Percentiles rank a stretch among this genome's conserved stretches.
Conservation (phyloP, 2,329 filamentous ascomycete species). For the Clonostachys solani region DNA sequence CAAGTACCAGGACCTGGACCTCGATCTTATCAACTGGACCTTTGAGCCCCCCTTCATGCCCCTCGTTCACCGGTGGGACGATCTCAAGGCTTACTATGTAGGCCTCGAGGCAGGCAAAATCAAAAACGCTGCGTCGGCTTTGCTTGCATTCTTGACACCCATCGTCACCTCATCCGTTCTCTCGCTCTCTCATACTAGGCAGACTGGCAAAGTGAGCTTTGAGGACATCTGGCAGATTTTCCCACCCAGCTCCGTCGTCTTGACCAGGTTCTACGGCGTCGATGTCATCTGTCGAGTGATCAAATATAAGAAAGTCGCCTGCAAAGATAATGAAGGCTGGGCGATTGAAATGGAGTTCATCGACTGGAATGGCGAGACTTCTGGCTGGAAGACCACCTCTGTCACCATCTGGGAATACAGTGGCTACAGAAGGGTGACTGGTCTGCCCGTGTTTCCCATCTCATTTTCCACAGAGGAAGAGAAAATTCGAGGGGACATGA, state of each 20-base stretch:
- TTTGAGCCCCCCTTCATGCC: slow-evolving; percentile 23
- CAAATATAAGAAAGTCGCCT: slow-evolving; percentile 12
- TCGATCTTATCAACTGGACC: slow-evolving; percentile 22
- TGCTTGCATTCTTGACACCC: slow-evolving; percentile 23
- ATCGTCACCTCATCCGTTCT: slow-evolving; percentile 17
- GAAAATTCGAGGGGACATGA: slow-evolving; percentile 13
- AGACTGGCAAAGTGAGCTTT: slow-evolving; percentile 21
- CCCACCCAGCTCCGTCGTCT: slow-evolving; percentile 20
- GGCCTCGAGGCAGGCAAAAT: not conserved
- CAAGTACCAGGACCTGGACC: slow-evolving; percentile 25
- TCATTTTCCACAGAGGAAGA: slow-evolving; percentile 13
- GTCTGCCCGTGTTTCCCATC: slow-evolving; percentile 21
- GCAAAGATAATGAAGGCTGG: slow-evolving; percentile 11
- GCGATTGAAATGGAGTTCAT: slow-evolving; percentile 22
- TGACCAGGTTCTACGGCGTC: slow-evolving; percentile 22
- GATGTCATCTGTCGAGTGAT: slow-evolving; percentile 27
- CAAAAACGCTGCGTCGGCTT: slow-evolving; percentile 3
- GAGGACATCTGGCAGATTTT: slow-evolving; percentile 27
- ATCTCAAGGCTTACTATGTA: slow-evolving; percentile 3
- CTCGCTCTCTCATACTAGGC: slow-evolving; percentile 13
- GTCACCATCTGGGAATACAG: slow-evolving; percentile 16
- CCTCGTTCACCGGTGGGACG: slow-evolving; percentile 27
- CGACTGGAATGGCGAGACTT: slow-evolving; percentile 26
- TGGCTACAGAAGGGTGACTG: slow-evolving; percentile 16
- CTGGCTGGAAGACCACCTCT: slow-evolving; percentile 16